Conservation (phyloP, 1,284 basidiomycete species). For the Irpex sp. region DNA sequence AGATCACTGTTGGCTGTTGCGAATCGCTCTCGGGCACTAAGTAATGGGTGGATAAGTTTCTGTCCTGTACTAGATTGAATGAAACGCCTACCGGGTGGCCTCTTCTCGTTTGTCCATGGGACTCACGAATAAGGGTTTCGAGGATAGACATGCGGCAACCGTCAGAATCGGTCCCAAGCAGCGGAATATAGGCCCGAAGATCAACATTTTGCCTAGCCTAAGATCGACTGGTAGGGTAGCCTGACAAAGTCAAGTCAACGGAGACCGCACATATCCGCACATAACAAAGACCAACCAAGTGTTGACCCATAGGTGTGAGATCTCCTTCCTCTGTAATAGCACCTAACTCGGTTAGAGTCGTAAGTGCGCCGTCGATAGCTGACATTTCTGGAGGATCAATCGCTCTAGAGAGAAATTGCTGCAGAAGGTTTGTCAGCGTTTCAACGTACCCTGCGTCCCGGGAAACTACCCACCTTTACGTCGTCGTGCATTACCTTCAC, state of each 20-base stretch:
- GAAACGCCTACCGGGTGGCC: conserved; percentile 52
- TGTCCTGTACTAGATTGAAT: background rate
- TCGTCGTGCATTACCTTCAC: conserved; percentile 85
- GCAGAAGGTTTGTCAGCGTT: background rate
- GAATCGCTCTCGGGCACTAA: conserved; percentile 72
- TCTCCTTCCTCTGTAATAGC: conserved; percentile 65
- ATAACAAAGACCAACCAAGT: conserved; percentile 52
- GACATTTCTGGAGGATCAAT: conserved; percentile 80
- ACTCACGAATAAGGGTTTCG: conserved; percentile 82
- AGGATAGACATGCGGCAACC: conserved; percentile 80
- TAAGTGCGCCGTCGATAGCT: conserved; percentile 80
- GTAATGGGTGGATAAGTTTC: background rate
- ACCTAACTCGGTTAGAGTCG: conserved; percentile 74
- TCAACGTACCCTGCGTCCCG: too few relatives aligned
- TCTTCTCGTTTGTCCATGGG: conserved; percentile 85
- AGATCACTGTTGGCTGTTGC: conserved; percentile 80
- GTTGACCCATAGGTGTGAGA: conserved; percentile 81
- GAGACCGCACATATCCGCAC: conserved; percentile 4
- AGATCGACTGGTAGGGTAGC: conserved; percentile 85
- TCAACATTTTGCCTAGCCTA: conserved; percentile 92
- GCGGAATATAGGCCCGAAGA: conserved; percentile 77
- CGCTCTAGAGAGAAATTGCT: conserved; percentile 65
- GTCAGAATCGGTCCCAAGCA: conserved; percentile 79
- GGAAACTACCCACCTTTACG: conserved; percentile 77
- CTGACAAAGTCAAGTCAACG: conserved; percentile 33